Base-by-base conservation (phyloP, 805 yeast genomes). In the Ogataea angusta region DNA sequence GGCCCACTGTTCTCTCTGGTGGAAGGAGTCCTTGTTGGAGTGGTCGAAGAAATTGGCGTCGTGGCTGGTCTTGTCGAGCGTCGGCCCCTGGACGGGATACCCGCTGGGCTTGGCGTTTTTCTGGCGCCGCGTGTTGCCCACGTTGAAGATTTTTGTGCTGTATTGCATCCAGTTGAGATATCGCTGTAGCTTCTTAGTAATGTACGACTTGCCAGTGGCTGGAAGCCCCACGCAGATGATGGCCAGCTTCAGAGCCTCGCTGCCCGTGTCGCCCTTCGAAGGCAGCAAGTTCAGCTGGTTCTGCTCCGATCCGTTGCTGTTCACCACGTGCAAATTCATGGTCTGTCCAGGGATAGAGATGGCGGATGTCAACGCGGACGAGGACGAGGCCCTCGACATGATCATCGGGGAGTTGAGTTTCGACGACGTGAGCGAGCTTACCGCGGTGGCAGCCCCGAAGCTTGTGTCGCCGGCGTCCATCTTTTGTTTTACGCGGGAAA, bases 161-260 rank as follows among this genome's bases (percentile, higher is more conserved):
- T 78, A 80, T 55, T 79, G 83, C 60, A 61, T 71, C 78, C 74
- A 75, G 67, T 64, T 78, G 57, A 66, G 72, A 67, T 69, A 84
- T 53, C 81, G 62, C 18, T 80, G 73, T 26, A 80, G 60, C 52
- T 81, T 81, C 46, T 76, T 77, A 23, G 89, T 80, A 38, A 83
- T 75, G 46, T 85, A 80, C 2, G 86, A 79, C 57, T 84, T 84
- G 6, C 91, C 91, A 36, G 84, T 66, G 1, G 91, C 91, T 1
- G 91, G 91, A 24, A 84, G 64, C 0, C 91, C 91, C 9, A 84
- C 85, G 64, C 85, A 70, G 9, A 84, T 79, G 40, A 84, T 74
- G 15, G 83, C 81, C 57, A 81, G 71, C 58, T 80, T 81, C 35
- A 63, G 39, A 6, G 51, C 45, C 42, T 56, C 61, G 38, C 43